A percentile compares a stretch with the other conserved stretches of the same genome.
These are phyloP conservation scores for Pistacia vera DNA, from an alignment of 345 rosid genomes.

Conservation along the genomic window DNA sequence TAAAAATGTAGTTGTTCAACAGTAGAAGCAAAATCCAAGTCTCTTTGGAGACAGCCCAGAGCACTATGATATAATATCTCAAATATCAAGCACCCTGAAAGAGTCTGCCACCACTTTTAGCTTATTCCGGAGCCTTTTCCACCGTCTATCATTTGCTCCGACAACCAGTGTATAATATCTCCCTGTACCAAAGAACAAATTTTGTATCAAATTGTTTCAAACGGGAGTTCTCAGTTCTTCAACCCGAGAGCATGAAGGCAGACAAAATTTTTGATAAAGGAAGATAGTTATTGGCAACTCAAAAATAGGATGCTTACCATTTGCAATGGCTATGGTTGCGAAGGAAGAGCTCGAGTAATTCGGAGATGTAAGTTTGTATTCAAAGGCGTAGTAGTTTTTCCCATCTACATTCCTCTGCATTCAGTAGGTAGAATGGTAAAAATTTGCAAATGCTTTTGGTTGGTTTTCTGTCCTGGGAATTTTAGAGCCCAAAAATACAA, in stretches of 20 bases:
- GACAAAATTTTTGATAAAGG: background rate
- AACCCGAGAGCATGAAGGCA: too few species aligned
- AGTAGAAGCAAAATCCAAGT: background rate
- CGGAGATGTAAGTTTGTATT: conserved; percentile 69
- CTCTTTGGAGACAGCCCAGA: background rate
- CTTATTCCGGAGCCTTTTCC: conserved; percentile 62
- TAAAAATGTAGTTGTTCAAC: background rate
- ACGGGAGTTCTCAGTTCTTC: background rate
- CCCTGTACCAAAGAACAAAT: conserved; percentile 34
- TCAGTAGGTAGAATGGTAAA: background rate
- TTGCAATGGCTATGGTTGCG: conserved; percentile 75
- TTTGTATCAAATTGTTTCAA: background rate
- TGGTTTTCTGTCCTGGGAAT: background rate
- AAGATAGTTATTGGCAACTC: too few species aligned
- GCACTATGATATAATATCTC: conserved; percentile 14
- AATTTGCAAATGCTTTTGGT: background rate
- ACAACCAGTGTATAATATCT: conserved; percentile 77
- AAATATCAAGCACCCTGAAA: conserved; percentile 63
- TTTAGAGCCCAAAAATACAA: background rate
- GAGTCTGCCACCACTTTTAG: conserved; percentile 84
- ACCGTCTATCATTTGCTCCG: conserved; percentile 73
- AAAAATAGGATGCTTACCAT: conserved; percentile 39
- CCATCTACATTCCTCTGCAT: conserved; percentile 73
- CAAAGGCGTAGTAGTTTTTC: conserved; percentile 76
- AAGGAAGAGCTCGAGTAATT: conserved; percentile 67